A percentile compares a stretch with the other conserved stretches of the same genome.
phyloP scores from a whole-genome alignment of 306 rosid species.

The Neltuma alba region DNA sequence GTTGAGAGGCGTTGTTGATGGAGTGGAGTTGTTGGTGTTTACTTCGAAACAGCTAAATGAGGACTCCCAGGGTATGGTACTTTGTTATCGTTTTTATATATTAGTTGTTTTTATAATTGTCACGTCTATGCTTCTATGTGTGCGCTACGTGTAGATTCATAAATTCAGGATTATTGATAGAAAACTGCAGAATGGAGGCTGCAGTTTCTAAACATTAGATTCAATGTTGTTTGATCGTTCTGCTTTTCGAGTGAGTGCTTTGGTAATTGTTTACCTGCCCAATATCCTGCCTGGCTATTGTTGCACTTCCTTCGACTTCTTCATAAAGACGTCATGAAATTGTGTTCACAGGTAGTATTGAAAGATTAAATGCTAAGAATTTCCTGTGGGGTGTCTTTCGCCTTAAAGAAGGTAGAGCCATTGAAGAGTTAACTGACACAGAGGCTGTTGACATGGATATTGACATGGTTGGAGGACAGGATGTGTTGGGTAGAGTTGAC shows the following conservation, averaged over 20 bases:
- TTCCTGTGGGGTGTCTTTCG: constrained; percentile 73
- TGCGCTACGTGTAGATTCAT: neutral
- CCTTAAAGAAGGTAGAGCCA: constrained; percentile 13
- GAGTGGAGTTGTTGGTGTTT: constrained; percentile 64
- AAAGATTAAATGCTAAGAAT: constrained; percentile 27
- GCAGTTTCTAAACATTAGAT: constrained; percentile 13
- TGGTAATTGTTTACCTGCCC: neutral
- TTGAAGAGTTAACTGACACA: constrained; percentile 14
- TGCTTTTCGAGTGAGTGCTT: neutral
- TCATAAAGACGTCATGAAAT: constrained; percentile 13
- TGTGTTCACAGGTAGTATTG: constrained; percentile 45
- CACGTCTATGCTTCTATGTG: neutral
- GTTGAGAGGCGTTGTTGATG: constrained; percentile 55
- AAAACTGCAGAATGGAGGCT: constrained; percentile 16
- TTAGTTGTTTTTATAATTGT: constrained; percentile 1
- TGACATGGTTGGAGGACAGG: constrained; percentile 58
- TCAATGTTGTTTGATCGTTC: neutral
- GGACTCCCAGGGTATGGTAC: constrained; percentile 53
- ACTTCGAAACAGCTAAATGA: constrained; percentile 56
- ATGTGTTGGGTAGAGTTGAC: constrained; percentile 42
- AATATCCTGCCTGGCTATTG: constrained; percentile 3
- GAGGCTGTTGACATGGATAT: constrained; percentile 52
- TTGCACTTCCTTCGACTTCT: constrained; percentile 20
- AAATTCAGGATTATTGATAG: neutral
- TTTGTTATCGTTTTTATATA: constrained; percentile 20